These are phyloP conservation scores for Coriaria nepalensis DNA, from an alignment of 306 rosid species.

Conservation along the genomic window DNA sequence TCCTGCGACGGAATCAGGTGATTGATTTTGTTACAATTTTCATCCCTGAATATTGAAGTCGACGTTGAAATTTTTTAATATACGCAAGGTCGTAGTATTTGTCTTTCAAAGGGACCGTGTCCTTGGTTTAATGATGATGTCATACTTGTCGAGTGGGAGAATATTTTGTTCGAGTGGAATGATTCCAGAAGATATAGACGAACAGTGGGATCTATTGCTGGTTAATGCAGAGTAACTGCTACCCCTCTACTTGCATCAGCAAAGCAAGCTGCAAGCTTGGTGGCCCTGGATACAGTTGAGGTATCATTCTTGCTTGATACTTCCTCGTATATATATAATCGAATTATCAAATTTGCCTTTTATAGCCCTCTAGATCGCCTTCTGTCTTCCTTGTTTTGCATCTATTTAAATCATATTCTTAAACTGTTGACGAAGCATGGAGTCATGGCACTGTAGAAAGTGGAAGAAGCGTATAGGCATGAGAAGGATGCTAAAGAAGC, in stretches of 20 bases:
- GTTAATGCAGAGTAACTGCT: conserved; percentile 70
- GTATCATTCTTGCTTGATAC: conserved; percentile 27
- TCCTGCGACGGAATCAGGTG: conserved; percentile 24
- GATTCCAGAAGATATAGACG: conserved; percentile 77
- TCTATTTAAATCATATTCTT: neutral
- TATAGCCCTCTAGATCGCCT: neutral
- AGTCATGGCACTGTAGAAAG: conserved; percentile 42
- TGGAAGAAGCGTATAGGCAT: conserved; percentile 64
- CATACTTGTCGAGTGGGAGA: conserved; percentile 62
- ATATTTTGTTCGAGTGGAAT: conserved; percentile 50
- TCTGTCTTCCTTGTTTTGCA: neutral
- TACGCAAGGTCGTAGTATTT: too few species aligned
- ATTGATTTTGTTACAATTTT: neutral
- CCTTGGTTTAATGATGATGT: conserved; percentile 10
- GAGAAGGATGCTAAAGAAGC: conserved; percentile 64
- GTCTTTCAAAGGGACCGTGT: too few species aligned
- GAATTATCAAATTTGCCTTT: neutral
- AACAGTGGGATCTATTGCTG: conserved; percentile 66
- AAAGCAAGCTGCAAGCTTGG: conserved; percentile 57
- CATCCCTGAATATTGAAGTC: neutral
- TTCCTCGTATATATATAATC: neutral
- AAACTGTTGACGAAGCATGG: conserved; percentile 32
- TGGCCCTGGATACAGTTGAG: conserved; percentile 75
- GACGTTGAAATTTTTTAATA: neutral
- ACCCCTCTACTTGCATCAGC: conserved; percentile 65